These are phyloP conservation scores for Pseudoscleropodium purum DNA, from an alignment of 225 moss, liverwort and hornwort species.

Conservation along the genomic window DNA sequence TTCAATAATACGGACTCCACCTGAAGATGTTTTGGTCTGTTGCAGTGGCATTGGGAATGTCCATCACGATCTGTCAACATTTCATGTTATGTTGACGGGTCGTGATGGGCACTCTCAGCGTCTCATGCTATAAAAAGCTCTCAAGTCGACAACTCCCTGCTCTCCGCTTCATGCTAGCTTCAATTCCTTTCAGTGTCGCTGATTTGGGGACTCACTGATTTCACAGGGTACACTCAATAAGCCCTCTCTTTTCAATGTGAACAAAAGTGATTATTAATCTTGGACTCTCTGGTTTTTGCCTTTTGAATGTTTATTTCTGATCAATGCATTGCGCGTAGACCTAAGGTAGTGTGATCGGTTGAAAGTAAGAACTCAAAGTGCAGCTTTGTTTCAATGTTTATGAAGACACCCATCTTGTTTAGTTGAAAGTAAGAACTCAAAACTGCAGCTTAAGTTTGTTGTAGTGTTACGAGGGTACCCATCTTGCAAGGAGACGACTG, in stretches of 20 bases:
- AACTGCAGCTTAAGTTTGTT: neutral
- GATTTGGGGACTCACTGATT: neutral
- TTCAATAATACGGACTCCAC: no score
- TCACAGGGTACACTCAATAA: neutral
- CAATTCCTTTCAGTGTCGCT: neutral
- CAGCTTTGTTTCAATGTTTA: neutral
- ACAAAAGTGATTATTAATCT: neutral
- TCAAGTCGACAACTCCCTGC: neutral
- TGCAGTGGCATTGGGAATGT: slow-evolving; percentile 38
- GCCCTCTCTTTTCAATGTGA: neutral
- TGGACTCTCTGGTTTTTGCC: neutral
- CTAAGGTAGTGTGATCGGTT: neutral
- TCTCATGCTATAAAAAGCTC: neutral
- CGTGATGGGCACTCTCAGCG: slow-evolving; percentile 68
- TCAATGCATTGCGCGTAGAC: neutral
- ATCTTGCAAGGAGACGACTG: neutral
- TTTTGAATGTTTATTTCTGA: neutral
- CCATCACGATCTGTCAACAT: slow-evolving; percentile 65
- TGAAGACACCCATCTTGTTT: neutral
- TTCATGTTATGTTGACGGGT: slow-evolving; percentile 62
- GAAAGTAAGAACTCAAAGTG: neutral
- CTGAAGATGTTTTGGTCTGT: neutral
- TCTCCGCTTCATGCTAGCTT: neutral
- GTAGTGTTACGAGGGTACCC: neutral
- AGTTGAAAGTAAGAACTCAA: neutral